A percentile compares a stretch with the other conserved stretches of the same genome.
These are phyloP conservation scores for Eucalyptus grandis DNA, from an alignment of 345 rosid species.

Conservation along the genomic window DNA sequence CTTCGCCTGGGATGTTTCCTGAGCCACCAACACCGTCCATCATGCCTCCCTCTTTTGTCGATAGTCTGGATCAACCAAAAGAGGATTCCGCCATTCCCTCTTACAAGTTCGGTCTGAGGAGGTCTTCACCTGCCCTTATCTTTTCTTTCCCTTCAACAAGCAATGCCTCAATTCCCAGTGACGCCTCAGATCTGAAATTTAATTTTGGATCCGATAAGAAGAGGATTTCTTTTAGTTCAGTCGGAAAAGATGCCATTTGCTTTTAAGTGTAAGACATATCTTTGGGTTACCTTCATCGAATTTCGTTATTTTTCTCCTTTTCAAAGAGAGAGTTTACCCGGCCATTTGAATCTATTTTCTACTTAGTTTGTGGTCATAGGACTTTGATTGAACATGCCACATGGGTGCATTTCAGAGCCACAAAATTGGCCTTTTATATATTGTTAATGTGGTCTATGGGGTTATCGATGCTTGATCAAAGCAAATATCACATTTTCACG, in stretches of 20 bases:
- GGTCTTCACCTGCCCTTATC: slow-evolving; percentile 23
- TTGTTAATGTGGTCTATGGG: not conserved
- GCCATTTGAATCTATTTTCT: not conserved
- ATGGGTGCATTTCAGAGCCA: not conserved
- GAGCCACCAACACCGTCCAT: slow-evolving; percentile 90
- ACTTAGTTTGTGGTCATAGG: not conserved
- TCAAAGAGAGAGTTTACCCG: not conserved
- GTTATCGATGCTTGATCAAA: not conserved
- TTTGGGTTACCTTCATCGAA: not conserved
- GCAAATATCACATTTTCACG: not conserved
- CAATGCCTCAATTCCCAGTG: slow-evolving; percentile 15
- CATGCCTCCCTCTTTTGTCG: slow-evolving; percentile 29
- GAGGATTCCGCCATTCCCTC: slow-evolving; percentile 38
- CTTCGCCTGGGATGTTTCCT: slow-evolving; percentile 30
- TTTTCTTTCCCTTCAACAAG: slow-evolving; percentile 65
- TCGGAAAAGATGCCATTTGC: slow-evolving; percentile 47
- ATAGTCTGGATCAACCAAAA: slow-evolving; percentile 7
- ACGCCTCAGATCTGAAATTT: slow-evolving; percentile 39
- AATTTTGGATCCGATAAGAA: slow-evolving; percentile 49
- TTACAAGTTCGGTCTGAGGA: slow-evolving; percentile 41
- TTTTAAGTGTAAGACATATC: slow-evolving; percentile 5
- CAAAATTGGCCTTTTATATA: not conserved
- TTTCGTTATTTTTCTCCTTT: not conserved
- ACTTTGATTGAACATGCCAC: not conserved
- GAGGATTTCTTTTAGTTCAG: slow-evolving; percentile 50